phyloP scores from a whole-genome alignment of 2,329 filamentous ascomycete species.

The Colletotrichum sp. region DNA sequence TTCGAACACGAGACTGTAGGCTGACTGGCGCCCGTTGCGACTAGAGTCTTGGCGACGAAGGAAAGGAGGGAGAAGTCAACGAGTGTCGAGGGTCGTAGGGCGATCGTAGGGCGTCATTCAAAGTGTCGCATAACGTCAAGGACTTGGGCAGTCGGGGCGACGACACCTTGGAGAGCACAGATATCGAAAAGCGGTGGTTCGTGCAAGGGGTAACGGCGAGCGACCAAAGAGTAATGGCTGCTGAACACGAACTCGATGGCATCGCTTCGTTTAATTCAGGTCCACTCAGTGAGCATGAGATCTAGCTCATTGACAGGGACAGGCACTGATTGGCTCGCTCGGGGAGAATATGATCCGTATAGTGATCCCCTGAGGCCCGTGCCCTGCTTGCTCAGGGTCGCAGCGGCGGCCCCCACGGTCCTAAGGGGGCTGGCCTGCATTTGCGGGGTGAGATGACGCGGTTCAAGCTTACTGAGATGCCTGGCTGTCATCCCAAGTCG shows the following conservation, averaged over 20 bases:
- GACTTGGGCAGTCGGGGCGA: not conserved
- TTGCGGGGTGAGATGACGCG: slow-evolving; percentile 11
- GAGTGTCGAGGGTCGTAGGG: not conserved
- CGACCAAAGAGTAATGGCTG: not conserved
- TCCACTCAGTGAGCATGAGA: slow-evolving; percentile 12
- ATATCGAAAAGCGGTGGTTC: not conserved
- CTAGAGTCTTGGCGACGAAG: slow-evolving; percentile 7
- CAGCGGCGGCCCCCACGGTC: not conserved
- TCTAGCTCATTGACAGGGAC: not conserved
- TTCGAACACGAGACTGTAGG: slow-evolving; percentile 9
- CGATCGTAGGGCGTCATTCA: slow-evolving; percentile 2
- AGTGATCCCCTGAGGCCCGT: not conserved
- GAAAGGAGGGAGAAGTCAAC: slow-evolving; percentile 17
- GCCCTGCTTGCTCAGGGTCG: not conserved
- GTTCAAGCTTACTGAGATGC: not conserved
- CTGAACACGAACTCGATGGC: slow-evolving; percentile 14
- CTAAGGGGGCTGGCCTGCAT: not conserved
- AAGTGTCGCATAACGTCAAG: slow-evolving; percentile 10
- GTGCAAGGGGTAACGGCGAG: slow-evolving; percentile 7
- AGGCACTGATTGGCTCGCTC: slow-evolving; percentile 7
- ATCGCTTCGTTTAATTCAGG: slow-evolving; percentile 19
- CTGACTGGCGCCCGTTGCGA: slow-evolving; percentile 16
- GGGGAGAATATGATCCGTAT: slow-evolving; percentile 14
- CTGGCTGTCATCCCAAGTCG: not conserved
- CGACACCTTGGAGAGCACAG: not conserved